Conservation (phyloP, 345 rosid genomes). For the Citrus glauca region DNA sequence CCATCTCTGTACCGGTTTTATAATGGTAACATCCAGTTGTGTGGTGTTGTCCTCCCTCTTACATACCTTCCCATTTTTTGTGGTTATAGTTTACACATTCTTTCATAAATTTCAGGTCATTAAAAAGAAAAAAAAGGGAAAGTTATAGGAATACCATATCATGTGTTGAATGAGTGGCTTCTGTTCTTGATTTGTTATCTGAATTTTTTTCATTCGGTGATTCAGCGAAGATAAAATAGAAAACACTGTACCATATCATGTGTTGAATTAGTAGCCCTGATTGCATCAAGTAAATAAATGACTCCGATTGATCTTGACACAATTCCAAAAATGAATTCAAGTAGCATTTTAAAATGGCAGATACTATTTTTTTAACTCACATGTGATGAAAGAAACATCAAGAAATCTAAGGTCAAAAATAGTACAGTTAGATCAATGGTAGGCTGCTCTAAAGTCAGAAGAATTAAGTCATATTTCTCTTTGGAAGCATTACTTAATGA, state of each 20-base stretch:
- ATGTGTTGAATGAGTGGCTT: conserved; percentile 12
- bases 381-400: conserved; percentile 6
- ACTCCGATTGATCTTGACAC: background rate
- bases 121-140: conserved; percentile 5
- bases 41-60: conserved; percentile 9
- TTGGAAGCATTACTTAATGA: conserved; percentile 3
- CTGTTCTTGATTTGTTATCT: conserved; percentile 5
- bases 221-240: background rate
- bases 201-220: background rate
- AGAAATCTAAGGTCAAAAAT: conserved; percentile 18
- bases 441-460: background rate
- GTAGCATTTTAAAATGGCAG: background rate
- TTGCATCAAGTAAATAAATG: background rate
- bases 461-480: conserved; percentile 17
- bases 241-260: background rate
- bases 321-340: background rate
- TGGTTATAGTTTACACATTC: conserved; percentile 43
- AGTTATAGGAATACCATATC: conserved; percentile 21
- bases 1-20: conserved; percentile 68
- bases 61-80: conserved; percentile 20
- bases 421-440: background rate
- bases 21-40: conserved; percentile 27
- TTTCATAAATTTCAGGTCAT: conserved; percentile 41
- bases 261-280: background rate
- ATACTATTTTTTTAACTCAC: conserved; percentile 7